A percentile compares a stretch with the other conserved stretches of the same genome.
phyloP scores from a whole-genome alignment of 2,329 filamentous ascomycete genomes.

The Trichoderma sp. region DNA sequence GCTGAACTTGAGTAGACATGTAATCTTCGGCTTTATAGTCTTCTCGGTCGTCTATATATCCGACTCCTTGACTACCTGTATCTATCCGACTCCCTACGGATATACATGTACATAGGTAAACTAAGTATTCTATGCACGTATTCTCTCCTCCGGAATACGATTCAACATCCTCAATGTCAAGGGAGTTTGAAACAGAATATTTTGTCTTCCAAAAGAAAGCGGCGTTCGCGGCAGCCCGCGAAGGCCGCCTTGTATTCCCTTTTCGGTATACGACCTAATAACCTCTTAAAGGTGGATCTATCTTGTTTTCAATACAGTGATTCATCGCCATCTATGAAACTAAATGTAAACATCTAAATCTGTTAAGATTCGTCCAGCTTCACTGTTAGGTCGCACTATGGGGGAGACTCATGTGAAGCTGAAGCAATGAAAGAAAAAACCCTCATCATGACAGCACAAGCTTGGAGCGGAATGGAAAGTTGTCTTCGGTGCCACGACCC shows the following conservation, averaged over 20 bases:
- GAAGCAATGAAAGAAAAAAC: not conserved
- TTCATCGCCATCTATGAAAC: not conserved
- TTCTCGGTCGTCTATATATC: not conserved
- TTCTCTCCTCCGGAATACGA: too few species aligned
- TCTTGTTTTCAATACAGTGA: not conserved
- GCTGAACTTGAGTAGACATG: not conserved
- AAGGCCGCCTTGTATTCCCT: not conserved
- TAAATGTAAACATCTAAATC: not conserved
- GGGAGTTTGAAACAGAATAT: not conserved
- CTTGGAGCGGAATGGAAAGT: not conserved
- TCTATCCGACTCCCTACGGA: not conserved
- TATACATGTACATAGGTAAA: not conserved
- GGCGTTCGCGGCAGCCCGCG: not conserved
- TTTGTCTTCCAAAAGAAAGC: not conserved
- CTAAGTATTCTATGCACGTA: not conserved
- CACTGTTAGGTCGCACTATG: not conserved
- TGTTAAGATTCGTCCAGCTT: not conserved
- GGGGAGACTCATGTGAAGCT: not conserved
- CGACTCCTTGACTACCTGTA: not conserved
- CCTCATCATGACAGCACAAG: not conserved
- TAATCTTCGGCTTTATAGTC: not conserved
- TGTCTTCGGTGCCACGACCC: not conserved
- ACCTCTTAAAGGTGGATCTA: not conserved
- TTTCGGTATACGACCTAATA: not conserved
- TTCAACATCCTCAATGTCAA: not conserved